Percentiles rank a stretch among this genome's conserved stretches.
phyloP scores from a whole-genome alignment of 164 flowering plant species.

The Taxillus chinensis region DNA sequence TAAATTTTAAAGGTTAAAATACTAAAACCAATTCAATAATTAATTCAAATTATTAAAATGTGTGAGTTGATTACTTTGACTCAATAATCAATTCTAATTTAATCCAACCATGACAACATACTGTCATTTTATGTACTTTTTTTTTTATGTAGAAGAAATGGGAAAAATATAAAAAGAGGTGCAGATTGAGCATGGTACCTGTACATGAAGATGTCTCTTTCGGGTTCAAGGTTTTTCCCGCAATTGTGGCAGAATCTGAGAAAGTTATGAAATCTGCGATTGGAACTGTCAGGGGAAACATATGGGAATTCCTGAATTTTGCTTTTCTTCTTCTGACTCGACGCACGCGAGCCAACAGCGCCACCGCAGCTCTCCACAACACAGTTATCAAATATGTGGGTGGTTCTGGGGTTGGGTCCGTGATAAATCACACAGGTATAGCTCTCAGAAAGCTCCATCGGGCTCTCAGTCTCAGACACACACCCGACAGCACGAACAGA shows the following conservation, averaged over 20 bases:
- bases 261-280: conserved; percentile 16
- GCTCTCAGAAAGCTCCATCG: conserved; percentile 53
- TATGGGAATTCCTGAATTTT: not conserved
- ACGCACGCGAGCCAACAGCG: conserved; percentile 1
- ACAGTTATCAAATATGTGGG: conserved; percentile 47
- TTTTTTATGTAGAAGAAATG: too few relatives aligned
- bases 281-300: conserved; percentile 1
- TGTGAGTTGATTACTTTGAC: too few relatives aligned
- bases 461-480: conserved; percentile 22
- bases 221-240: conserved; percentile 39
- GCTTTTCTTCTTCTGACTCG: conserved; percentile 3
- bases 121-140: too few relatives aligned
- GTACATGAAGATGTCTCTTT: conserved; percentile 53
- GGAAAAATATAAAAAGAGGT: not conserved
- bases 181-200: conserved; percentile 21
- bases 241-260: conserved; percentile 47
- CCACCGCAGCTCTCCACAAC: conserved; percentile 31
- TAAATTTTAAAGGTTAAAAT: too few relatives aligned
- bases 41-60: too few relatives aligned
- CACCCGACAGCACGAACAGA: conserved; percentile 7
- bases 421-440: conserved; percentile 49
- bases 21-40: too few relatives aligned
- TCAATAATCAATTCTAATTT: too few relatives aligned
- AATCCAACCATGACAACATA: too few relatives aligned
- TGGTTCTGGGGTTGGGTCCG: conserved; percentile 55